Evolutionary conservation across 2,329 filamentous ascomycete species (phyloP).

Genomic region (Tolypocladium ophioglossoides): DNA sequence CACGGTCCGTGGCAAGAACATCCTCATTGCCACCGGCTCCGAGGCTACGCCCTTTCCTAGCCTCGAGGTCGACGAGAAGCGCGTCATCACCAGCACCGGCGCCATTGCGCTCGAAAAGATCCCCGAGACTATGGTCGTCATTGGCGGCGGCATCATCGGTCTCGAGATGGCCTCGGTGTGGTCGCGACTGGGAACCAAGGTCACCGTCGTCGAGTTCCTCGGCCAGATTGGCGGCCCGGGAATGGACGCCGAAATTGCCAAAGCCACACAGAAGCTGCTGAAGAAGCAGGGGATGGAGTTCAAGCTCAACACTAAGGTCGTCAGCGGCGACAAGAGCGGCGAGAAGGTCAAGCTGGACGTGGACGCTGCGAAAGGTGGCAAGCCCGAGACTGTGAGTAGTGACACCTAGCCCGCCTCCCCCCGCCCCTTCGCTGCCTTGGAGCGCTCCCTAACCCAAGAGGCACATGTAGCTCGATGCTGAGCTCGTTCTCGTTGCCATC

Average conservation of each 20-base stretch:
- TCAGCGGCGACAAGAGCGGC: constrained; percentile 69
- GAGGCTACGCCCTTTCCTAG: constrained; percentile 96
- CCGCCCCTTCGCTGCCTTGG: neutral
- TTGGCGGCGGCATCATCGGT: constrained; percentile 97
- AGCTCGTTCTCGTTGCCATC: constrained; percentile 94
- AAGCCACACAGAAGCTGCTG: constrained; percentile 83
- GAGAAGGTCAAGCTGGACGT: constrained; percentile 72
- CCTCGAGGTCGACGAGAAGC: constrained; percentile 93
- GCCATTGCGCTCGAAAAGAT: constrained; percentile 83
- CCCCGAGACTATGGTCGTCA: constrained; percentile 93
- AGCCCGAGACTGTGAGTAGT: constrained; percentile 69
- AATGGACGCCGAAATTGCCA: constrained; percentile 92
- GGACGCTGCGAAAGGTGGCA: constrained; percentile 92
- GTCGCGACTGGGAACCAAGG: constrained; percentile 86
- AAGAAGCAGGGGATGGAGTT: constrained; percentile 97
- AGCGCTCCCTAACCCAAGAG: neutral
- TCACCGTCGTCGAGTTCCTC: constrained; percentile 95
- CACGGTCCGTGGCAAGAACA: constrained; percentile 84
- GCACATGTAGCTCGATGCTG: constrained; percentile 65
- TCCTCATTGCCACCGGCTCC: constrained; percentile 91
- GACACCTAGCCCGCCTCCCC: neutral
- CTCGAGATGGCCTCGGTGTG: constrained; percentile 98
- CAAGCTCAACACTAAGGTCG: constrained; percentile 94
- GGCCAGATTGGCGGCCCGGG: constrained; percentile 94
- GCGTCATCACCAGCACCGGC: constrained; percentile 91